Conservation (phyloP, 129 eudicot genomes). For the Mikania micrantha region DNA sequence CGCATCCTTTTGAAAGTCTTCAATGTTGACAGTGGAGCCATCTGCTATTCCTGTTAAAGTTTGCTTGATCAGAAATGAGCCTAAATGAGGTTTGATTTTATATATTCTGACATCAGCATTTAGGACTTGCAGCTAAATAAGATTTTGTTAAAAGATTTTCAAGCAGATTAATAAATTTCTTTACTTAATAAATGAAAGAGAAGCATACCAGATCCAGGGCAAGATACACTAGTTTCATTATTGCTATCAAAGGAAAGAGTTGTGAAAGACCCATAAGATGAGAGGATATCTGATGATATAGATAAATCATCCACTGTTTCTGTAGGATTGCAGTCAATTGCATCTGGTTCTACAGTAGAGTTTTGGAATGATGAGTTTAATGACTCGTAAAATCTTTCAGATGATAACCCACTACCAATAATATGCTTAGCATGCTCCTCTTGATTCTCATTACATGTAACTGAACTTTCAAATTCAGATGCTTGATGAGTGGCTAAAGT, state of each 20-base stretch:
- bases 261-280: constrained; percentile 14
- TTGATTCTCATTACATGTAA: constrained; percentile 20
- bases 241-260: constrained; percentile 1
- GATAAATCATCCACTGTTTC: constrained; percentile 6
- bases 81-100: background rate
- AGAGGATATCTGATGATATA: constrained; percentile 2
- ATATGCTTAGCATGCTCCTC: constrained; percentile 8
- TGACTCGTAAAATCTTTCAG: constrained; percentile 11
- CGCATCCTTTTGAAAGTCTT: constrained; percentile 32
- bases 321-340: background rate
- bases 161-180: background rate
- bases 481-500: constrained; percentile 14
- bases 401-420: constrained; percentile 13
- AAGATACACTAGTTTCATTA: constrained; percentile 14
- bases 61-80: background rate
- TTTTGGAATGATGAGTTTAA: constrained; percentile 6
- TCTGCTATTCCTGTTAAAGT: constrained; percentile 30
- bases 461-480: constrained; percentile 16
- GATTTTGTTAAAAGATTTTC: background rate
- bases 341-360: constrained; percentile 18
- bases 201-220: constrained; percentile 33
- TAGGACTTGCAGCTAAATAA: background rate
- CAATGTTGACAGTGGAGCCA: constrained; percentile 12
- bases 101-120: background rate
- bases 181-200: background rate